Evolutionary conservation across 164 flowering plant species (phyloP).

Genomic region (Brasenia schreberi): DNA sequence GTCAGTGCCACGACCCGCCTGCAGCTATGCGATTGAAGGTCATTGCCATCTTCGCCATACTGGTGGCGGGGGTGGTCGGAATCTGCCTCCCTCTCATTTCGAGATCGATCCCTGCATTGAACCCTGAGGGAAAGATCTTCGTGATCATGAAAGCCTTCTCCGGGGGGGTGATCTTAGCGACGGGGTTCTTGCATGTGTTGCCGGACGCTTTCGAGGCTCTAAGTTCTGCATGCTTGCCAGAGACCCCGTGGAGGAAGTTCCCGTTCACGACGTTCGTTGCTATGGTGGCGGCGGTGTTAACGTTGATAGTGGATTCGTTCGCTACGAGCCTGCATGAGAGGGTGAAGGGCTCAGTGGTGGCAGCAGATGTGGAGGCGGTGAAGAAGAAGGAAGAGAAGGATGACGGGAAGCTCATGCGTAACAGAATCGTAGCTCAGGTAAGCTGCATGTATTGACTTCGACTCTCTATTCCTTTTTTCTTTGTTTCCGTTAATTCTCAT

Average conservation of each 20-base stretch:
- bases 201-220: constrained; percentile 20
- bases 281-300: constrained; percentile 18
- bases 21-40: constrained; percentile 14
- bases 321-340: constrained; percentile 15
- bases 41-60: constrained; percentile 15
- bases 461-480: no score
- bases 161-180: constrained; percentile 19
- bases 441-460: no score
- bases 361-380: neutral
- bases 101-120: constrained; percentile 8
- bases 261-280: constrained; percentile 22
- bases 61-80: constrained; percentile 16
- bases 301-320: constrained; percentile 23
- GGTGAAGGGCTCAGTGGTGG: neutral
- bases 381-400: no score
- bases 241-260: constrained; percentile 22
- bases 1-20: constrained; percentile 8
- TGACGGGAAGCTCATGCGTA: no score
- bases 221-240: constrained; percentile 14
- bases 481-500: no score
- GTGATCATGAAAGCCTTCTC: constrained; percentile 20
- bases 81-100: constrained; percentile 16
- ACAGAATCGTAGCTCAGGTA: no score
- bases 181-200: constrained; percentile 22
- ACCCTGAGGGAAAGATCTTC: constrained; percentile 14